Evolutionary conservation across 1,284 basidiomycete genomes (phyloP).

Genomic region (Tylopilus orsonianus): DNA sequence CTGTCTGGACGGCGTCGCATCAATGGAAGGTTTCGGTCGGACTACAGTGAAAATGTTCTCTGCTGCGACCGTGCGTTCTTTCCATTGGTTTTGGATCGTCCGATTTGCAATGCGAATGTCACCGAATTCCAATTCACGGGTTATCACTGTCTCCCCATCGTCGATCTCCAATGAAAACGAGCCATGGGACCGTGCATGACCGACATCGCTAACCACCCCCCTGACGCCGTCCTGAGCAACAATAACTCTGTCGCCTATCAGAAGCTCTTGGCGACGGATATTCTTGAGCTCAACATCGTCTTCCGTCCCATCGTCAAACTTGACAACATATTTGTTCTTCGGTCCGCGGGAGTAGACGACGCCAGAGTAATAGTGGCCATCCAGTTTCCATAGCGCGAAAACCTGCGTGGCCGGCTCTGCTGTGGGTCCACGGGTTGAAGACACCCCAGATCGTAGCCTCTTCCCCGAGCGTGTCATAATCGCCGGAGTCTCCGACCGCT

Average conservation of each 20-base stretch:
- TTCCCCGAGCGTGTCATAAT: conserved; percentile 31
- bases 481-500: conserved; percentile 33
- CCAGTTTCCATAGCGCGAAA: conserved; percentile 63
- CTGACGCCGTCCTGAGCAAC: conserved; percentile 33
- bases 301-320: conserved; percentile 60
- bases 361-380: conserved; percentile 64
- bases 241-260: conserved; percentile 56
- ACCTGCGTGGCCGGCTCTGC: conserved; percentile 48
- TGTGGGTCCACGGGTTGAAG: conserved; percentile 23
- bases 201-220: conserved; percentile 39
- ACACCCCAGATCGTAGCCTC: conserved; percentile 32
- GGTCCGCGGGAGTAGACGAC: conserved; percentile 40
- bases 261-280: conserved; percentile 52
- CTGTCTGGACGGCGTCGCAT: conserved; percentile 46
- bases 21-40: conserved; percentile 29
- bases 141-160: conserved; percentile 36
- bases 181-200: conserved; percentile 34
- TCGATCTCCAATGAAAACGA: conserved; percentile 42
- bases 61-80: conserved; percentile 44
- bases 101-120: conserved; percentile 49
- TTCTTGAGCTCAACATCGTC: conserved; percentile 48
- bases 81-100: conserved; percentile 52
- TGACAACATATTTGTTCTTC: conserved; percentile 43
- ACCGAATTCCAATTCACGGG: conserved; percentile 29
- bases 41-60: conserved; percentile 44